A percentile compares a stretch with the other conserved stretches of the same genome.
Conservation (phyloP, 345 rosid species). For the Hirschfeldia incana region DNA sequence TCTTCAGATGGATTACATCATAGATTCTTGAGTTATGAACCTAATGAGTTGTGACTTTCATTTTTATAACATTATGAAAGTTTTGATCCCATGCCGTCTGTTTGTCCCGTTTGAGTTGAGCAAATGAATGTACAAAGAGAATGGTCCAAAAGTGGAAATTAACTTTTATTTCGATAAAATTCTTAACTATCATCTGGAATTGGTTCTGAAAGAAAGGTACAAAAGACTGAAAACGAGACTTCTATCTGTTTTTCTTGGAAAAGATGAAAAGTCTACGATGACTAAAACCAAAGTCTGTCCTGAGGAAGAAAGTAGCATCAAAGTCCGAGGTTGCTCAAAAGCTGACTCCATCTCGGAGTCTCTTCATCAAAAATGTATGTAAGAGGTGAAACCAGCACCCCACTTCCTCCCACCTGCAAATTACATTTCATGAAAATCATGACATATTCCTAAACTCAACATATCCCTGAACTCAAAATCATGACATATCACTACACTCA, state of each 20-base stretch:
- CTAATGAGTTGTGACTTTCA: background rate
- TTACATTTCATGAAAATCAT: conserved; percentile 23
- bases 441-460: background rate
- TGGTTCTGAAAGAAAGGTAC: background rate
- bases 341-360: conserved; percentile 85
- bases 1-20: background rate
- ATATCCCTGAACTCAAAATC: background rate
- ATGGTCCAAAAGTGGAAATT: background rate
- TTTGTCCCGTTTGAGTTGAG: background rate
- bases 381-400: conserved; percentile 81
- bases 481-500: conserved; percentile 6
- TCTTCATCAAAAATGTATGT: conserved; percentile 95
- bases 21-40: background rate
- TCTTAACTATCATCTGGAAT: background rate
- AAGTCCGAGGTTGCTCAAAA: conserved; percentile 59
- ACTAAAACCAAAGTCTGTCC: conserved; percentile 1
- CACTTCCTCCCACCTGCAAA: conserved; percentile 85
- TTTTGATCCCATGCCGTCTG: background rate
- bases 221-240: background rate
- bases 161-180: background rate
- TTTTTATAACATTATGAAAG: background rate
- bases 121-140: background rate
- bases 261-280: background rate
- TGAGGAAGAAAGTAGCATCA: conserved; percentile 23
- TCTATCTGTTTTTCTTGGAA: background rate